Base-by-base conservation (phyloP, 2,329 filamentous ascomycete species). In the Pyricularia pennisetigena region DNA sequence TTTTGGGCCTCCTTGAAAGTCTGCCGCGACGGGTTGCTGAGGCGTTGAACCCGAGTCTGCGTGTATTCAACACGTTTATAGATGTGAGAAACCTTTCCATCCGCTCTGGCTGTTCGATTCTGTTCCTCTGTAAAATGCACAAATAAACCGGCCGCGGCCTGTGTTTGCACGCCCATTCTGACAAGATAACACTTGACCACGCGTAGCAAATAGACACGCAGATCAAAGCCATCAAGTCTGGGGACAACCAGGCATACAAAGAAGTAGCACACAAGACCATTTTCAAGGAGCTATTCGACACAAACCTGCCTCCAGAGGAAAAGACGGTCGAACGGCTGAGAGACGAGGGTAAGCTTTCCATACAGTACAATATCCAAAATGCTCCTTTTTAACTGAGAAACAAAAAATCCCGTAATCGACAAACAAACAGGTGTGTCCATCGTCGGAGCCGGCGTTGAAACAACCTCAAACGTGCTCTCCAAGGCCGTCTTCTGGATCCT, bases 221-320 rank as follows among this genome's bases (percentile, higher is more conserved):
- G 23, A 62, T 62, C n/a, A n/a, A 26, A 24, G 28, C 23, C 23
- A 29, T 62, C 59, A 62, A 14, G 28, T 65, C 67, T 67, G 66
- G 66, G 8, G 30, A 71, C 57, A 68, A 72, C 54, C 61, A 65
- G n/a, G 54, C 54, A 65, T 61, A 68, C 61, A 71, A 69, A 49
- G 30, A 64, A 62, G 61, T 57, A 28, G 67, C 67, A 29, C 72
- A 72, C 41, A 70, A 69, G n/a, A 79, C 77, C 9, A 72, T 79
- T 65, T 74, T 77, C 68, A 72, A 75, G 68, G 73, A 73, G 62
- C 70, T 78, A 8, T 69, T 75, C 1, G 65, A 73, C 30, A 71
- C 72, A 29, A 66, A 71, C 41, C 73, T 78, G 4, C 75, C 76
- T 7, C 69, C 71, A 3, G 61, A 68, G 14, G 76, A 78, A 67